Evolutionary conservation across 441 rosid species (phyloP).

Genomic region (Melastoma candidum): DNA sequence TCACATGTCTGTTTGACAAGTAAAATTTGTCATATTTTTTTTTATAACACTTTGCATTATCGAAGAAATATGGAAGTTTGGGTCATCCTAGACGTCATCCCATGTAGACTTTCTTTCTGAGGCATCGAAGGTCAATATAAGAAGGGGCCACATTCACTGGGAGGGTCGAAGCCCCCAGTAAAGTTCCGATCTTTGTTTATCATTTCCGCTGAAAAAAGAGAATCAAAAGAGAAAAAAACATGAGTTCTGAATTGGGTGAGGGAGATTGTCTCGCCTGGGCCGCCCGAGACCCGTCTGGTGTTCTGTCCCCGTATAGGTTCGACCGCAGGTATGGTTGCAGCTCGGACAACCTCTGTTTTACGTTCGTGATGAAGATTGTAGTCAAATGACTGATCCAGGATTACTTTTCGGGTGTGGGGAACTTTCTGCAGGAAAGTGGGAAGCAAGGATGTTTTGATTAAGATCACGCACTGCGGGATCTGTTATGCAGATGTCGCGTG

Average conservation of each 20-base stretch:
- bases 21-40: too few species aligned
- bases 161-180: too few species aligned
- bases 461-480: not conserved
- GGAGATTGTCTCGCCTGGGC: conserved; percentile 3
- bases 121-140: too few species aligned
- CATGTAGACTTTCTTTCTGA: too few species aligned
- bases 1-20: too few species aligned
- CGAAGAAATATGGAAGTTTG: too few species aligned
- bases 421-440: not conserved
- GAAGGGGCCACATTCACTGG: too few species aligned
- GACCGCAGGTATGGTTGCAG: not conserved
- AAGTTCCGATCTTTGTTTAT: too few species aligned
- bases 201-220: not conserved
- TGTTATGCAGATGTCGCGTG: not conserved
- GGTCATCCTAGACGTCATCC: too few species aligned
- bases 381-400: not conserved
- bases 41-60: too few species aligned
- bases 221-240: not conserved
- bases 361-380: not conserved
- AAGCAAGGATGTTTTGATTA: not conserved
- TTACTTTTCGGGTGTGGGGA: too few species aligned
- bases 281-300: not conserved
- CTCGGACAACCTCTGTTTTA: not conserved
- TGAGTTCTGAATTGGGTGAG: not conserved
- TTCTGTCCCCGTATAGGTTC: not conserved